Evolutionary conservation across 225 moss, liverwort and hornwort genomes (phyloP), one percentile per base, ranked within the genome.

Genomic region (Rhytidiadelphus loreus): DNA sequence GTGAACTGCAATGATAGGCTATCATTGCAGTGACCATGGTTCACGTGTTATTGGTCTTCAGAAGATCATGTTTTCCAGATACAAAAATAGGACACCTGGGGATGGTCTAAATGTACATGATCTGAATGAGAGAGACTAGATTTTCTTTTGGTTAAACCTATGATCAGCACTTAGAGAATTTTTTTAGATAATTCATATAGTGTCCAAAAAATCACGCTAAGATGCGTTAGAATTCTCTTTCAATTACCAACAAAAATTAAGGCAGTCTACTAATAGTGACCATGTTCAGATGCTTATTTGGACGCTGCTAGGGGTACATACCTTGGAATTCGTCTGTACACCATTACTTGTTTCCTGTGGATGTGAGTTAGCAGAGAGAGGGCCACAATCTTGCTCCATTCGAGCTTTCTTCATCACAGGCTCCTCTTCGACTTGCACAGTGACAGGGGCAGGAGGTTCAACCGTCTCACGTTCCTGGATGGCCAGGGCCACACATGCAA

Each of bases 391-490:
- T 80, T 76, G 39, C 77, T 88, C 90, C n/a, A 85, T 73, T 83
- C 92, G 89, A 89, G 88, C 87, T 89, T 90, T 92, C 90, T 92
- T 94, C 66, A 41, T 41, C 65, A 66, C 44, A 87, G 91, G 92
- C 89, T 91, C 91, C 82, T 83, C 84, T 43, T 92, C 91, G 72
- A 86, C 16, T 50, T 85, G 77, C 59, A 56, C 63, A 39, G 70
- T 74, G 72, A 72, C 77, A 82, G 82, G 73, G 29, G 85, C 59
- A 44, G 65, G 25, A n/a, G 57, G 65, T 73, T 87, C 87, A 62
- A 81, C 39, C 15, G 82, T 80, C 82, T 88, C 88, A 59, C 75
- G 69, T 41, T 83, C 85, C 78, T 88, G 62, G 85, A 56, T 82
- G 41, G 46, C 39, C 50, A 77, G 62, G 39, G 22, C 30, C 76